These are phyloP conservation scores for Gossypium trilobum DNA, from an alignment of 441 rosid genomes.

Conservation along the genomic window DNA sequence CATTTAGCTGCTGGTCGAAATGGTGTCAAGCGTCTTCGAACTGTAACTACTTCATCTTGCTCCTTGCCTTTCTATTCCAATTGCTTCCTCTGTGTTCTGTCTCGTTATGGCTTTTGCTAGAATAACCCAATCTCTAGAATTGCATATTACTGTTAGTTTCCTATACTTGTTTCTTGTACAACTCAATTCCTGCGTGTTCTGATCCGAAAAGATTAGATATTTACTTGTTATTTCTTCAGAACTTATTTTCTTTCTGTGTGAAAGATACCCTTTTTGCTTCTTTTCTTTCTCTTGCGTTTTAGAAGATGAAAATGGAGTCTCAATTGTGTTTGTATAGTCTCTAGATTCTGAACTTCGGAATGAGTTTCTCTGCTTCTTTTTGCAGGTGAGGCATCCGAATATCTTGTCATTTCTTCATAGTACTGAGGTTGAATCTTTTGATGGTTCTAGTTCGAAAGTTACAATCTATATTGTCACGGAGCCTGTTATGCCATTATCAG, in stretches of 20 bases:
- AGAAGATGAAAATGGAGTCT: not conserved
- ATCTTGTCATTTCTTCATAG: slow-evolving; percentile 87
- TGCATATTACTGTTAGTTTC: not conserved
- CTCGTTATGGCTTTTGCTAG: not conserved
- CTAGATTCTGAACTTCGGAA: not conserved
- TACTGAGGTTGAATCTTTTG: slow-evolving; percentile 74
- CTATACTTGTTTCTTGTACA: not conserved
- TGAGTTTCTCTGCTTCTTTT: slow-evolving; percentile 13
- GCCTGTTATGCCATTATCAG: slow-evolving; percentile 86
- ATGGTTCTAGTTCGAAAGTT: slow-evolving; percentile 57
- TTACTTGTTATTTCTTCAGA: not conserved
- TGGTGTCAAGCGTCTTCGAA: slow-evolving; percentile 96
- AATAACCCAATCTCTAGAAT: not conserved
- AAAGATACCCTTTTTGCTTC: too few relatives aligned
- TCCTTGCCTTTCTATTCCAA: not conserved
- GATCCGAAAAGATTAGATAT: not conserved
- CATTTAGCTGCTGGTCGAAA: slow-evolving; percentile 86
- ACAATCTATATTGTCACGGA: slow-evolving; percentile 90
- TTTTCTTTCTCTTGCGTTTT: too few relatives aligned
- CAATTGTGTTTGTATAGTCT: not conserved
- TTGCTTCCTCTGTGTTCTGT: not conserved
- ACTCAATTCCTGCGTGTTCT: not conserved
- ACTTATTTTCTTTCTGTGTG: too few relatives aligned
- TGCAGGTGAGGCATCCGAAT: slow-evolving; percentile 94
- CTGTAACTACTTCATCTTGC: slow-evolving; percentile 39